Percentiles rank a stretch among this genome's conserved stretches.
These are phyloP conservation scores for Pichia sp. DNA, from an alignment of 1,139 yeast species.

Conservation along the genomic window DNA sequence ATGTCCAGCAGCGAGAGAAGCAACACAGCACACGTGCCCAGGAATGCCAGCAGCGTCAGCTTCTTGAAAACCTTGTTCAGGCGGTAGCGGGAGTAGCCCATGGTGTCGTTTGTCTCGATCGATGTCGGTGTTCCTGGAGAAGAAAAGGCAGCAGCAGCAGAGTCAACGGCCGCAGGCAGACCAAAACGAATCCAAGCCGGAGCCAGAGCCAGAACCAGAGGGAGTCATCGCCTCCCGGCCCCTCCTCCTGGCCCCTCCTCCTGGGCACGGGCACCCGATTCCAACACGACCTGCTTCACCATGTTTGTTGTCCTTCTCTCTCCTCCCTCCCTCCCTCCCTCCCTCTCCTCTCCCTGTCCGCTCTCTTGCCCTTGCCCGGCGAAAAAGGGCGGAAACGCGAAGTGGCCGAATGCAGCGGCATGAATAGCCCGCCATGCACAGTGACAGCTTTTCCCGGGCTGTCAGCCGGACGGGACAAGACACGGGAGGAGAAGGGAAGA, in stretches of 20 bases:
- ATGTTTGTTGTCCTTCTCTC: too few relatives aligned
- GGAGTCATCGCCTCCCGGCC: too few relatives aligned
- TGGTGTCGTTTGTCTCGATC: neutral
- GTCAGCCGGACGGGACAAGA: too few relatives aligned
- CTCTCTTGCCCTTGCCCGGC: neutral
- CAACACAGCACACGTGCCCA: constrained; percentile 1
- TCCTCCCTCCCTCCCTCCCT: neutral
- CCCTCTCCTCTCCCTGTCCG: neutral
- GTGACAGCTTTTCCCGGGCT: neutral
- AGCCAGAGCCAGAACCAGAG: too few relatives aligned
- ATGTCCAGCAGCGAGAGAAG: constrained; percentile 4
- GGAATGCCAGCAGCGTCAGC: constrained; percentile 2
- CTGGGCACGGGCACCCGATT: too few relatives aligned
- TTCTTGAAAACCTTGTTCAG: constrained; percentile 4
- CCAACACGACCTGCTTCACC: too few relatives aligned
- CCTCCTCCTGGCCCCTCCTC: too few relatives aligned
- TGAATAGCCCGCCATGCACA: neutral
- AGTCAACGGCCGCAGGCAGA: too few relatives aligned
- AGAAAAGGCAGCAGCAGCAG: too few relatives aligned
- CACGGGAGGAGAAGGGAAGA: too few relatives aligned
- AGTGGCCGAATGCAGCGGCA: neutral
- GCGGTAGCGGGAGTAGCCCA: constrained; percentile 9
- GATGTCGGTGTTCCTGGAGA: neutral
- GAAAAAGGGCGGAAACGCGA: neutral
- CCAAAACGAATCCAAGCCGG: too few relatives aligned